Percentiles rank a stretch among this genome's conserved stretches.
These are phyloP conservation scores for Wallacemonas rigidus DNA, from an alignment of 208 protist species.

Conservation along the genomic window DNA sequence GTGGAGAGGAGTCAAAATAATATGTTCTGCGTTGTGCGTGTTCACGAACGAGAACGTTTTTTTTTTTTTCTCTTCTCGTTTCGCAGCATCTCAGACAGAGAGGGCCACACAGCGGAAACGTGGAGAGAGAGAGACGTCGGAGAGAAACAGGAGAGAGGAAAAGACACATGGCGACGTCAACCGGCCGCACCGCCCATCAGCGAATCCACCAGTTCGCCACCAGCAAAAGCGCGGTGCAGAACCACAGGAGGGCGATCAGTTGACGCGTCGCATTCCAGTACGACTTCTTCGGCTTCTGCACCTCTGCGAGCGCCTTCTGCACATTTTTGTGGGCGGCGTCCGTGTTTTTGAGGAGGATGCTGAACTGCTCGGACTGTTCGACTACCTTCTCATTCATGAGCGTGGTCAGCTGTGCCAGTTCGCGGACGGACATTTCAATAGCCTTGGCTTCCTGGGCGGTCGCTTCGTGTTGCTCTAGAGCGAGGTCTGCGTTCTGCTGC, in stretches of 20 bases:
- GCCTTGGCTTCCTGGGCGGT: slow-evolving; percentile 65
- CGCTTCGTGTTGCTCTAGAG: slow-evolving; percentile 53
- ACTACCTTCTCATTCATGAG: slow-evolving; percentile 83
- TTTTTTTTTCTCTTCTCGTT: no score
- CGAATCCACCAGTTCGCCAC: slow-evolving; percentile 54
- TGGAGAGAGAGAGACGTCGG: background rate
- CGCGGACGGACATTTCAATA: slow-evolving; percentile 74
- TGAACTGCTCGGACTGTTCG: slow-evolving; percentile 86
- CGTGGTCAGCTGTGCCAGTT: slow-evolving; percentile 86
- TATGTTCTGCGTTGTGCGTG: no score
- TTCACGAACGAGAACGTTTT: no score
- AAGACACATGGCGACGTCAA: no score
- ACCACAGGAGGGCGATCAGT: slow-evolving; percentile 76
- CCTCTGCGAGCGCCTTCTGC: slow-evolving; percentile 62
- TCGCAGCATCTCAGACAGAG: background rate
- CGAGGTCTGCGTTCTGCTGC: slow-evolving; percentile 46
- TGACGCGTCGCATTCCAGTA: slow-evolving; percentile 85
- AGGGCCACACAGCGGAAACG: background rate
- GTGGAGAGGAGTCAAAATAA: no score
- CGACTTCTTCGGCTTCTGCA: slow-evolving; percentile 42
- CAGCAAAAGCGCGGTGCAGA: slow-evolving; percentile 57
- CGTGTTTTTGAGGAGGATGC: slow-evolving; percentile 74
- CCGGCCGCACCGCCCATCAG: slow-evolving; percentile 17
- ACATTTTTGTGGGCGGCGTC: slow-evolving; percentile 59
- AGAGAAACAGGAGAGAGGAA: no score